Conservation (phyloP, 1,284 basidiomycete genomes). For the Uromyces viciae-fabae region DNA sequence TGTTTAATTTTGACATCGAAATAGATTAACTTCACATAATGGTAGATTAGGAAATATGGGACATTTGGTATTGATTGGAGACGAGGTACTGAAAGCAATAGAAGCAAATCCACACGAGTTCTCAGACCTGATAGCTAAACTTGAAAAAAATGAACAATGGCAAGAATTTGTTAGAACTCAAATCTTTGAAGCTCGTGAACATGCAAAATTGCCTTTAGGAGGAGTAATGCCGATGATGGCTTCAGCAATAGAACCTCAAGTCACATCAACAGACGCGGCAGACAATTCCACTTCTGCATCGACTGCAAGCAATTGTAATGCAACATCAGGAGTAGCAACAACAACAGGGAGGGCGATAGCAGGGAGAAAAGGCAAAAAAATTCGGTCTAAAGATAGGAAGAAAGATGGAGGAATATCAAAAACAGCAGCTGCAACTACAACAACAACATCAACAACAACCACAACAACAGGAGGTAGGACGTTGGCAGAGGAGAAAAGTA, state of each 20-base stretch:
- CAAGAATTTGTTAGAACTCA: constrained; percentile 76
- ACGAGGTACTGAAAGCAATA: constrained; percentile 78
- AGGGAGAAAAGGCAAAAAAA: constrained; percentile 58
- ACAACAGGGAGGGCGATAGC: constrained; percentile 54
- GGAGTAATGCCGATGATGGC: constrained; percentile 59
- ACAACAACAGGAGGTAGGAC: too few relatives aligned
- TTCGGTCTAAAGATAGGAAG: constrained; percentile 53
- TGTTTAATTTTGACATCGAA: background rate
- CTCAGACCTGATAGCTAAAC: constrained; percentile 63
- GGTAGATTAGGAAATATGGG: constrained; percentile 93
- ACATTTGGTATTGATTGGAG: constrained; percentile 86
- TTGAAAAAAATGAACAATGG: constrained; percentile 76
- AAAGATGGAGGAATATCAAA: too few relatives aligned
- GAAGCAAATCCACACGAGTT: constrained; percentile 80
- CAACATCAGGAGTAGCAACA: constrained; percentile 59
- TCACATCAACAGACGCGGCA: background rate
- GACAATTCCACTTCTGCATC: background rate
- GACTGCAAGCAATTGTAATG: background rate
- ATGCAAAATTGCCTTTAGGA: constrained; percentile 73
- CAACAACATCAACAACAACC: too few relatives aligned
- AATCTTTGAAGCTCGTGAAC: constrained; percentile 77
- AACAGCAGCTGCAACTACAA: too few relatives aligned
- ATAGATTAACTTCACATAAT: constrained; percentile 58
- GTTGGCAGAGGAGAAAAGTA: constrained; percentile 60
- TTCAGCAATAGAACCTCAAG: background rate